Percentiles rank a stretch among this genome's conserved stretches.
These are phyloP conservation scores for Candida buenavistaensis DNA, from an alignment of 1,139 yeast species.

Conservation along the genomic window DNA sequence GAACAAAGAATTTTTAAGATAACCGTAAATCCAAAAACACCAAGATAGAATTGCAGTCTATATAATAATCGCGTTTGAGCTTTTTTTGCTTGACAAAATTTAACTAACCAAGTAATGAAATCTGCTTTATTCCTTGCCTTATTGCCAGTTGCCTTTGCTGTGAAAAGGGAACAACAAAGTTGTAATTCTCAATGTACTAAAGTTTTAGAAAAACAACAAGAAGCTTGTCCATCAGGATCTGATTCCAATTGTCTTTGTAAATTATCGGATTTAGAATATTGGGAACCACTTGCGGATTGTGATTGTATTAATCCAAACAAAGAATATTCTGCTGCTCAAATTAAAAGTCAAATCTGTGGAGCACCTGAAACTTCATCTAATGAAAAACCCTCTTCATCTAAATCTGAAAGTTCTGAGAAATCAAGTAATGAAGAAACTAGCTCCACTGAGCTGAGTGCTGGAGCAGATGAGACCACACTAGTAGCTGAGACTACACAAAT, in stretches of 20 bases:
- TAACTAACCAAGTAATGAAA: neutral
- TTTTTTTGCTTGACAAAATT: no score
- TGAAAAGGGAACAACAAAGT: constrained; percentile 4
- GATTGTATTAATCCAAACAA: constrained; percentile 6
- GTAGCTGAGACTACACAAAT: no score
- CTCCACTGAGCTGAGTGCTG: no score
- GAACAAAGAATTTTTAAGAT: no score
- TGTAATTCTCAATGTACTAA: constrained; percentile 3
- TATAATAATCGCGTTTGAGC: no score
- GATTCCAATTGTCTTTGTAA: constrained; percentile 4
- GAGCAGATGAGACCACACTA: no score
- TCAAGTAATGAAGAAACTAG: neutral
- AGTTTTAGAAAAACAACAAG: constrained; percentile 4
- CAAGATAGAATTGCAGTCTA: no score
- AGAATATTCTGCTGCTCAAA: neutral
- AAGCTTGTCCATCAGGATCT: constrained; percentile 5
- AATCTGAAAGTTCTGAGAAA: neutral
- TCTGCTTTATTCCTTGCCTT: constrained; percentile 1
- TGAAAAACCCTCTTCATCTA: neutral
- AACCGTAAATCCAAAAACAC: no score
- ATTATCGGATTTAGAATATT: constrained; percentile 3
- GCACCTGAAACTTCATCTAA: neutral
- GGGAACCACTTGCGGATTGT: constrained; percentile 6
- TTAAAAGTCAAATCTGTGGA: constrained; percentile 5
- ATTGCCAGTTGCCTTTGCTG: constrained; percentile 4